These are phyloP conservation scores for Lasiodiplodia hormozganensis DNA, from an alignment of 2,329 filamentous ascomycete species.

Conservation along the genomic window DNA sequence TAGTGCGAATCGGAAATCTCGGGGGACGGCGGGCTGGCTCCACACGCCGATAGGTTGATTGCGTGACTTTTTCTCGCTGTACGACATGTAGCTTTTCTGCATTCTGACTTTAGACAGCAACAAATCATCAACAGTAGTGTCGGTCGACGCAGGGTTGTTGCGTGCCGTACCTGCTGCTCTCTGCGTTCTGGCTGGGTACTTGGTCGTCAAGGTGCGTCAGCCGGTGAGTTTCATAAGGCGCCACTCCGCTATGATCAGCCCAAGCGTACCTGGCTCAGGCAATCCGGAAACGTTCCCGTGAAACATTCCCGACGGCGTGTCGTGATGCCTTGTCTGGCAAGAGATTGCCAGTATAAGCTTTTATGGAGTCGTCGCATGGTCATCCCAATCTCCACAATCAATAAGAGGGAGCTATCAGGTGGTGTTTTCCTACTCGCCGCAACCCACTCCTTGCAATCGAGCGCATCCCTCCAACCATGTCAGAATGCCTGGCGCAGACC, in stretches of 20 bases:
- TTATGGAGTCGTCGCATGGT: conserved; percentile 5
- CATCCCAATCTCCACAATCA: not conserved
- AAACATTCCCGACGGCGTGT: not conserved
- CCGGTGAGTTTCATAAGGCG: conserved; percentile 12
- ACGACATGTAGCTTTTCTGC: conserved; percentile 21
- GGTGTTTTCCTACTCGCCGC: not conserved
- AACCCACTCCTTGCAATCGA: not conserved
- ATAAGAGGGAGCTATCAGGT: not conserved
- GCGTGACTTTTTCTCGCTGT: conserved; percentile 5
- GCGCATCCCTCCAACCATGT: conserved; percentile 4
- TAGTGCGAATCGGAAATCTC: conserved; percentile 19
- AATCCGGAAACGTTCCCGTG: not conserved
- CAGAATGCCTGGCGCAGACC: not conserved
- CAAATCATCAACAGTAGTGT: not conserved
- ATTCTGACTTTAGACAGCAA: not conserved
- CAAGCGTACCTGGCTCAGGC: not conserved
- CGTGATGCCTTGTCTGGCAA: not conserved
- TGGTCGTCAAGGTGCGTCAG: not conserved
- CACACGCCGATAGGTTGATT: conserved; percentile 17
- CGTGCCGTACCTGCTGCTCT: not conserved
- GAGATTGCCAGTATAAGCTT: not conserved
- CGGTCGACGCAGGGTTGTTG: not conserved
- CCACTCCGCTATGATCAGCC: not conserved
- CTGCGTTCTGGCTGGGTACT: not conserved
- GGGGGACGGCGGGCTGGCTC: conserved; percentile 10